phyloP scores from a whole-genome alignment of 2,329 filamentous ascomycete species.

The Coniochaeta pulveracea region DNA sequence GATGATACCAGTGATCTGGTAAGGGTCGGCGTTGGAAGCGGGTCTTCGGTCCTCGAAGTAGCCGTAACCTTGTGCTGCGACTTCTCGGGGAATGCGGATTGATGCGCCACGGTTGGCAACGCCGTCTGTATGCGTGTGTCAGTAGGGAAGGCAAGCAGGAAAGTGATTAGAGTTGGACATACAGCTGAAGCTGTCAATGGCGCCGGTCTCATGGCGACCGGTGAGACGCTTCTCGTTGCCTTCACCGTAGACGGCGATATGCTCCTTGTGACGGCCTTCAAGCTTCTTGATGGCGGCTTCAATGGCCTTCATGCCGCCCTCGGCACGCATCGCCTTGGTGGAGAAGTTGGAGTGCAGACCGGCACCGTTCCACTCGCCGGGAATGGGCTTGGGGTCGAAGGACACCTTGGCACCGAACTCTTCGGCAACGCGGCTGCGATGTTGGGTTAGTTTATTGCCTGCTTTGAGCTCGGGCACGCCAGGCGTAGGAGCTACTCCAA shows the following conservation, averaged over 20 bases:
- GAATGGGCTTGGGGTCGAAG: constrained; percentile 89
- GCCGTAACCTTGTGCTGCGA: constrained; percentile 57
- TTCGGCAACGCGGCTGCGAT: constrained; percentile 71
- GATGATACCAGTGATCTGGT: constrained; percentile 1
- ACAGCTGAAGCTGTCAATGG: constrained; percentile 69
- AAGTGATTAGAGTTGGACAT: too few relatives aligned
- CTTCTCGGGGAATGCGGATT: constrained; percentile 78
- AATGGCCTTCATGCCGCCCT: constrained; percentile 93
- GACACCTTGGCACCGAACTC: constrained; percentile 96
- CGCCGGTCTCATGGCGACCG: constrained; percentile 85
- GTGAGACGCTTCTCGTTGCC: constrained; percentile 74
- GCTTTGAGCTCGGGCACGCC: too few relatives aligned
- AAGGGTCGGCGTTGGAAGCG: background rate
- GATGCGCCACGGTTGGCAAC: constrained; percentile 93
- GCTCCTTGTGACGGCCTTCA: constrained; percentile 65
- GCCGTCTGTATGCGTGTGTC: constrained; percentile 57
- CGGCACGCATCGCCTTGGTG: constrained; percentile 74
- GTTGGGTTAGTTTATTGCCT: too few relatives aligned
- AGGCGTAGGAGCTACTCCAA: too few relatives aligned
- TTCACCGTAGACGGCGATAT: constrained; percentile 86
- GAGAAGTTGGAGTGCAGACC: constrained; percentile 80
- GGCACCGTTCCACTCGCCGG: constrained; percentile 83
- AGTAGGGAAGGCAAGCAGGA: background rate
- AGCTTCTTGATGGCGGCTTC: constrained; percentile 79
- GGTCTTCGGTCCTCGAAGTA: constrained; percentile 7